These are phyloP conservation scores for Tricholoma bakamatsutake DNA, from an alignment of 768 basidiomycete species.

Conservation along the genomic window DNA sequence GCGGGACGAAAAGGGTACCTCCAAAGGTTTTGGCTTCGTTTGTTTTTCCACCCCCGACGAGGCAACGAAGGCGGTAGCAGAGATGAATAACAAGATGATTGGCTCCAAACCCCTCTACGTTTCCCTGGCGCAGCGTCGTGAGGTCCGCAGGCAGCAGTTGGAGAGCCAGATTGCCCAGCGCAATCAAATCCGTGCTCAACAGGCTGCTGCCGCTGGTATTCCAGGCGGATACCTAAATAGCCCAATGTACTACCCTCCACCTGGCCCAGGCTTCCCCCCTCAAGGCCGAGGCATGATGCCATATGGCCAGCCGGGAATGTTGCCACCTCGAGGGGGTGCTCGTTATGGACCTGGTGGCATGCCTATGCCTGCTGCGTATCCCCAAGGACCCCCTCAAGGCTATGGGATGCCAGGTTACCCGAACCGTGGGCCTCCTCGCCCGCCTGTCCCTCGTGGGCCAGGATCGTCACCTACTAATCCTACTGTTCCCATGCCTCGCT, in stretches of 20 bases:
- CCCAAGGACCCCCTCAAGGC: constrained; percentile 60
- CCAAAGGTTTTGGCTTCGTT: constrained; percentile 98
- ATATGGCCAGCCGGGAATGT: constrained; percentile 80
- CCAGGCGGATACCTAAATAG: constrained; percentile 80
- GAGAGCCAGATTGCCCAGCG: constrained; percentile 99
- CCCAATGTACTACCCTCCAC: constrained; percentile 84
- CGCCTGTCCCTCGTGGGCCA: constrained; percentile 60
- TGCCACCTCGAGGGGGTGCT: constrained; percentile 72
- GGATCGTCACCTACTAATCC: constrained; percentile 64
- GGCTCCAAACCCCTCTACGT: constrained; percentile 98
- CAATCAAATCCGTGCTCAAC: constrained; percentile 94
- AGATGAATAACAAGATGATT: constrained; percentile 99
- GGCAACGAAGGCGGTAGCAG: constrained; percentile 97
- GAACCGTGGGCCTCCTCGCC: constrained; percentile 53
- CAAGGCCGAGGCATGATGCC: constrained; percentile 77
- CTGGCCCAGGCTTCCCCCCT: constrained; percentile 78
- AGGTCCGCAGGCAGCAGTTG: constrained; percentile 95
- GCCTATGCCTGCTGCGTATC: constrained; percentile 69
- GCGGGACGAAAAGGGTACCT: constrained; percentile 91
- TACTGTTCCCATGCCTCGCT: constrained; percentile 59
- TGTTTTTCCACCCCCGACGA: constrained; percentile 98
- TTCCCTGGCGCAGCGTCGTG: constrained; percentile 96
- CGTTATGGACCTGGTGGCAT: constrained; percentile 42
- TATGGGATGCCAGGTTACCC: constrained; percentile 70
- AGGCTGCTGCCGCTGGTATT: constrained; percentile 83